A percentile compares a stretch with the other conserved stretches of the same genome.
Conservation (phyloP, 345 rosid species). For the Cardamine resedifolia region DNA sequence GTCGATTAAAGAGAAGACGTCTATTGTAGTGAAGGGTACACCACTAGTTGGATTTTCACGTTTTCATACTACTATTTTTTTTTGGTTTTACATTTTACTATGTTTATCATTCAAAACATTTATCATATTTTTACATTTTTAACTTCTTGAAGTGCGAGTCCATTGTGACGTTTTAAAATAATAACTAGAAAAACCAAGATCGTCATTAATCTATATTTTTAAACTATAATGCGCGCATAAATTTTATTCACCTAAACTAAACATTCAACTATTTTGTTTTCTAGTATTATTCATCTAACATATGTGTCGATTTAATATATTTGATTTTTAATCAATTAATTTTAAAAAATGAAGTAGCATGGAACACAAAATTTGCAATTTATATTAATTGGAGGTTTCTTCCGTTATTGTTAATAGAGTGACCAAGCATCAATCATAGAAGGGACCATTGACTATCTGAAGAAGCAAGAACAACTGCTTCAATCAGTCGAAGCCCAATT, state of each 20-base stretch:
- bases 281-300: no score
- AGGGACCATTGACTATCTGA: conserved; percentile 68
- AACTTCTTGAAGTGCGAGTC: background rate
- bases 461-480: conserved; percentile 65
- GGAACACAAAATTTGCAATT: background rate
- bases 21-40: no score
- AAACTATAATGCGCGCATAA: background rate
- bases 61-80: no score
- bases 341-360: no score
- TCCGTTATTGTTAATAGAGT: conserved; percentile 33
- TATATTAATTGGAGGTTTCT: background rate
- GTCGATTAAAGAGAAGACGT: background rate
- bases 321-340: no score
- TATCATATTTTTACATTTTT: background rate
- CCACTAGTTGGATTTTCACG: no score
- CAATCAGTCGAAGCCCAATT: conserved; percentile 51
- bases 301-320: background rate
- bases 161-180: background rate
- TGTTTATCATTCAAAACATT: background rate
- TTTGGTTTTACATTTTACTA: no score
- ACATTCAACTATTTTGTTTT: background rate
- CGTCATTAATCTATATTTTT: background rate
- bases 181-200: no score
- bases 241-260: background rate
- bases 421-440: conserved; percentile 83